Percentiles rank a stretch among this genome's conserved stretches.
phyloP scores from a whole-genome alignment of 306 rosid species.

The Abrus pulchellus region DNA sequence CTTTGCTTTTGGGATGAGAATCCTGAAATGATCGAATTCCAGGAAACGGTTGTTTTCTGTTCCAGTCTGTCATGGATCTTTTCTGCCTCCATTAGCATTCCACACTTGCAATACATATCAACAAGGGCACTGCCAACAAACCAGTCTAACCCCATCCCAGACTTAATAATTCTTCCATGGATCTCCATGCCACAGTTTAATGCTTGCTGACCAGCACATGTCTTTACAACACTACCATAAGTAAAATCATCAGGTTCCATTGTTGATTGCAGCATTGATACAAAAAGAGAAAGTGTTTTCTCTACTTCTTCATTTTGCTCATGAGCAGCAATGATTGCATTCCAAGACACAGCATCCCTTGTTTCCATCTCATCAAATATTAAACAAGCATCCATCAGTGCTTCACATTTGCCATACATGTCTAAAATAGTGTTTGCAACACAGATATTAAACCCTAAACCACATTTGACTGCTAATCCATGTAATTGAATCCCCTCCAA shows the following conservation, averaged over 20 bases:
- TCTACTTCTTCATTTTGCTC: slow-evolving; percentile 71
- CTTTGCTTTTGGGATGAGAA: slow-evolving; percentile 74
- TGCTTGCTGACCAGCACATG: slow-evolving; percentile 78
- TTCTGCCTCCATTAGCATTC: slow-evolving; percentile 82
- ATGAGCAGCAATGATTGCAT: slow-evolving; percentile 82
- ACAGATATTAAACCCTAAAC: slow-evolving; percentile 65
- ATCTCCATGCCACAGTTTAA: slow-evolving; percentile 74
- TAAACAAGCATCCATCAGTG: slow-evolving; percentile 64
- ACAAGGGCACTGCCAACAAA: slow-evolving; percentile 89
- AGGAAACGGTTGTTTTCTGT: slow-evolving; percentile 73
- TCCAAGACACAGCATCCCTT: slow-evolving; percentile 92
- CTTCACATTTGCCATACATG: slow-evolving; percentile 88
- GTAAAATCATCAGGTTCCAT: slow-evolving; percentile 92
- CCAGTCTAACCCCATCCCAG: slow-evolving; percentile 67
- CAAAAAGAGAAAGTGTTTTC: slow-evolving; percentile 69
- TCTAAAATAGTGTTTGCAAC: slow-evolving; percentile 85
- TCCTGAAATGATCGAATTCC: slow-evolving; percentile 92
- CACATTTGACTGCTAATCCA: slow-evolving; percentile 71
- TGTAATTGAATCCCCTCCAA: slow-evolving; percentile 77
- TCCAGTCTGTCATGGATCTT: slow-evolving; percentile 71
- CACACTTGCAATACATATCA: slow-evolving; percentile 89
- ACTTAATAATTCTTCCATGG: slow-evolving; percentile 80
- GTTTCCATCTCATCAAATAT: slow-evolving; percentile 75
- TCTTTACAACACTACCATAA: slow-evolving; percentile 80
- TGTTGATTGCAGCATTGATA: slow-evolving; percentile 71